A percentile compares a stretch with the other conserved stretches of the same genome.
Evolutionary conservation across 2,329 filamentous ascomycete genomes (phyloP).

Genomic region (Akanthomyces lecanii): DNA sequence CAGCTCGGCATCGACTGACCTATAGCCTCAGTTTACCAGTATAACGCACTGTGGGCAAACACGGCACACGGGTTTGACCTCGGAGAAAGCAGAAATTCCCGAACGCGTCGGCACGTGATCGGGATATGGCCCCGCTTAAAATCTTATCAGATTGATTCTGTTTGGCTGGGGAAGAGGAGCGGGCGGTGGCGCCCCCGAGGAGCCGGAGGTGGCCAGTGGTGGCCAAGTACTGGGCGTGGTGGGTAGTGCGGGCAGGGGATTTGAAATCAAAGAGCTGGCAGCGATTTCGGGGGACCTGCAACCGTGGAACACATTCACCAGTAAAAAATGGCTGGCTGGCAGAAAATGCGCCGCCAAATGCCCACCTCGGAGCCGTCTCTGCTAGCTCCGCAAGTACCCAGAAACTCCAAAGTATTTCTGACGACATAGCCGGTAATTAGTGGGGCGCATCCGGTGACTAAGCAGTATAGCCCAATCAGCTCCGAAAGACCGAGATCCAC

Average conservation of each 20-base stretch:
- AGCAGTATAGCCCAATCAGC: conserved; percentile 12
- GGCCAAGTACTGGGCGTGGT: not conserved
- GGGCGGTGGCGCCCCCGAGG: not conserved
- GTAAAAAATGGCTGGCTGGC: not conserved
- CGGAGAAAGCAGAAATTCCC: conserved; percentile 8
- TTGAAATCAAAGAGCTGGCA: conserved; percentile 13
- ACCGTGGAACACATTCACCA: not conserved
- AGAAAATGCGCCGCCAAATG: not conserved
- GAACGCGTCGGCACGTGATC: conserved; percentile 17
- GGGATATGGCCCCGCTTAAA: conserved; percentile 10
- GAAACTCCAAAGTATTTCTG: not conserved
- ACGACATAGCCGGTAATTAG: conserved; percentile 13
- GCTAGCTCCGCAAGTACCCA: conserved; percentile 9
- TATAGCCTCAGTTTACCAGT: not conserved
- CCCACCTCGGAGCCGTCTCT: conserved; percentile 7
- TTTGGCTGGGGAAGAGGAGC: conserved; percentile 15
- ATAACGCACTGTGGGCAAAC: not conserved
- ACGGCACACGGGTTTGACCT: not conserved
- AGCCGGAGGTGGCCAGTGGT: not conserved
- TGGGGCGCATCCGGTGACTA: not conserved
- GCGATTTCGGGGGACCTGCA: conserved; percentile 8
- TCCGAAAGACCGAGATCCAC: conserved; percentile 17
- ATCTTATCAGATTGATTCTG: conserved; percentile 19
- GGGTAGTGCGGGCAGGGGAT: not conserved
- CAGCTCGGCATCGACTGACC: not conserved